Evolutionary conservation across 2,329 filamentous ascomycete genomes (phyloP).

Genomic region (Seiridium cupressi): DNA sequence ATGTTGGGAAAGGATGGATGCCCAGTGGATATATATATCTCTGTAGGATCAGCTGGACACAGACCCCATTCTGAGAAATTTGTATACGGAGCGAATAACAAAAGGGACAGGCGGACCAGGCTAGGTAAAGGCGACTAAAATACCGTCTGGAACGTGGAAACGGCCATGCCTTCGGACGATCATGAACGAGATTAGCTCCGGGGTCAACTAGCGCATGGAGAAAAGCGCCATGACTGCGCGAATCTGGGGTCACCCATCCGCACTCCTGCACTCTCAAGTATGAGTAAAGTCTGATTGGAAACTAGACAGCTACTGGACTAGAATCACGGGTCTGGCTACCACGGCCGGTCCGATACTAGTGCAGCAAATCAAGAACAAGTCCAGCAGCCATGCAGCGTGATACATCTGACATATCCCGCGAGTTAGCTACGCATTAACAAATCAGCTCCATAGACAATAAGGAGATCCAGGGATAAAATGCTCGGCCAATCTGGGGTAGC

Average conservation of each 20-base stretch:
- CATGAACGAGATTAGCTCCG: background rate
- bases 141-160: background rate
- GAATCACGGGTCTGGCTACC: background rate
- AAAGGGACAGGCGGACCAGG: too few relatives aligned
- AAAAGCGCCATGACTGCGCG: background rate
- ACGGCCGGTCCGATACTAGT: conserved; percentile 16
- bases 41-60: too few relatives aligned
- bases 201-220: background rate
- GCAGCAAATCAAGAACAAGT: conserved; percentile 1
- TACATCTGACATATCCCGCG: too few relatives aligned
- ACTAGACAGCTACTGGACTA: background rate
- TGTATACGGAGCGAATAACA: too few relatives aligned
- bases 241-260: background rate
- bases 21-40: too few relatives aligned
- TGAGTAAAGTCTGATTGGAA: background rate
- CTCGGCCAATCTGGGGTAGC: background rate
- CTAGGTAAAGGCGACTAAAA: too few relatives aligned
- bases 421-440: too few relatives aligned
- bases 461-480: background rate
- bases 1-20: too few relatives aligned
- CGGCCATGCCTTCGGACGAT: background rate
- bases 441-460: background rate
- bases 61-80: too few relatives aligned
- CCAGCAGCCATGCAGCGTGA: background rate
- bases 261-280: background rate